phyloP scores from a whole-genome alignment of 2,329 filamentous ascomycete species.

The Arthroderma sp. region DNA sequence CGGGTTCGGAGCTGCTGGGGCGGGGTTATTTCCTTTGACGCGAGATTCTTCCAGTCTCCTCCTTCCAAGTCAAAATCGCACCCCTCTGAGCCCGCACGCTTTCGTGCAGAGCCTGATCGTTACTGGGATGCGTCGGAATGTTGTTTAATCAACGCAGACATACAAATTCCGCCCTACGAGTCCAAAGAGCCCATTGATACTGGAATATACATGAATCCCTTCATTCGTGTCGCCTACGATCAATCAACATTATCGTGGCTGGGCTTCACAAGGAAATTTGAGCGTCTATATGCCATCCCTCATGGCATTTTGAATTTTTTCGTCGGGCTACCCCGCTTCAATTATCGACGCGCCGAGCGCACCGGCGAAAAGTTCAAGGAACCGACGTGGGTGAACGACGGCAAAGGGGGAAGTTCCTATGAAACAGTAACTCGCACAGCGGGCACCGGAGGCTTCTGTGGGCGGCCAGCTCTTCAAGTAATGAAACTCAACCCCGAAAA shows the following conservation, averaged over 20 bases:
- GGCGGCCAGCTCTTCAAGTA: slow-evolving; percentile 29
- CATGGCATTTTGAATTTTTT: slow-evolving; percentile 47
- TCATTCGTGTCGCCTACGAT: slow-evolving; percentile 57
- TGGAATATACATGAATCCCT: slow-evolving; percentile 63
- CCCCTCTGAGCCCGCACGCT: slow-evolving; percentile 27
- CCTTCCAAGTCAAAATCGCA: slow-evolving; percentile 8
- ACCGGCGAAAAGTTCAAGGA: slow-evolving; percentile 39
- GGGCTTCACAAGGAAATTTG: slow-evolving; percentile 48
- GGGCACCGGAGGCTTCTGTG: slow-evolving; percentile 34
- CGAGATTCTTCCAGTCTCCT: slow-evolving; percentile 29
- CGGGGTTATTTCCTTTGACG: slow-evolving; percentile 50
- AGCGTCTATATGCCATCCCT: slow-evolving; percentile 48
- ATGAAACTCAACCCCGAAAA: slow-evolving; percentile 30
- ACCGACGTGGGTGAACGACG: slow-evolving; percentile 29
- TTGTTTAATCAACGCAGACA: slow-evolving; percentile 44
- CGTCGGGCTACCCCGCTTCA: slow-evolving; percentile 44
- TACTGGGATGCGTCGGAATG: slow-evolving; percentile 55
- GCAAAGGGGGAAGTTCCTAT: slow-evolving; percentile 25
- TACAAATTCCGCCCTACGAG: slow-evolving; percentile 23
- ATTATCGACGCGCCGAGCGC: slow-evolving; percentile 47
- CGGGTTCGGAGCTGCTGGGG: slow-evolving; percentile 64
- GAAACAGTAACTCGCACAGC: slow-evolving; percentile 26
- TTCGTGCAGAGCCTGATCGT: slow-evolving; percentile 45
- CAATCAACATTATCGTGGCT: slow-evolving; percentile 45
- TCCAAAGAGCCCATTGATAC: slow-evolving; percentile 30